Evolutionary conservation across 1,284 basidiomycete genomes (phyloP), one percentile per base, ranked within the genome.

Genomic region (Papiliotrema flavescens): DNA sequence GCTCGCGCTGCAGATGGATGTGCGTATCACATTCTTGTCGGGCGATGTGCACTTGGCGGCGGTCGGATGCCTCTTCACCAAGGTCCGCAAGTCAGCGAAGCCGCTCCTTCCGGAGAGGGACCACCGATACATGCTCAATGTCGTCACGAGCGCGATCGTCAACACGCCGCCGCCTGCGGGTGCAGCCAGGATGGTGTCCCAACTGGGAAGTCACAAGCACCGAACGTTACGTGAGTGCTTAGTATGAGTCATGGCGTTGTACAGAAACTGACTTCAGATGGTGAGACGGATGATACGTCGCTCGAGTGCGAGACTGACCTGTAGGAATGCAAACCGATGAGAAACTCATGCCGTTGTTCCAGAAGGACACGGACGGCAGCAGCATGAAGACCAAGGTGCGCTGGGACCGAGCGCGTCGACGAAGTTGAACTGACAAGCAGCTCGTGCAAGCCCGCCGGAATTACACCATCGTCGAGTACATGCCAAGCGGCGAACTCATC

Each of bases 31-130:
- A 0, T 92, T 93, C 75, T 66, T 96, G n/a, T 87, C 86, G 0
- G 93, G 93, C 2, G 92, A 97, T 67, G 92, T 96, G 22, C 92
- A 96, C 67, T 89, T 89, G 61, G 87, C 87, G 0, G 87, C 89
- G 0, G 89, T 93, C 1, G 88, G 89, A 1, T 74, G 85, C 13
- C 78, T 92, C 64, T 89, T 87, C 74, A 89, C 89, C 9, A 65
- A 64, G 45, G 49, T 42, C 19, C 63, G 59, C 47, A 56, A 54
- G 40, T 48, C 42, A n/a, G 37, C 42, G 14, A 55, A 52, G 45
- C 36, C 26, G n/a, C 15, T 65, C 3, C 55, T 64, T 2, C 84
- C 88, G 1, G 68, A 75, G 2, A 62, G 73, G 32, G 93, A 96
- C 71, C 78, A 85, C 69, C 83, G 90, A 37, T 95, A 89, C 73